phyloP scores from a whole-genome alignment of 805 yeast species.

The Pichia occidentalis region DNA sequence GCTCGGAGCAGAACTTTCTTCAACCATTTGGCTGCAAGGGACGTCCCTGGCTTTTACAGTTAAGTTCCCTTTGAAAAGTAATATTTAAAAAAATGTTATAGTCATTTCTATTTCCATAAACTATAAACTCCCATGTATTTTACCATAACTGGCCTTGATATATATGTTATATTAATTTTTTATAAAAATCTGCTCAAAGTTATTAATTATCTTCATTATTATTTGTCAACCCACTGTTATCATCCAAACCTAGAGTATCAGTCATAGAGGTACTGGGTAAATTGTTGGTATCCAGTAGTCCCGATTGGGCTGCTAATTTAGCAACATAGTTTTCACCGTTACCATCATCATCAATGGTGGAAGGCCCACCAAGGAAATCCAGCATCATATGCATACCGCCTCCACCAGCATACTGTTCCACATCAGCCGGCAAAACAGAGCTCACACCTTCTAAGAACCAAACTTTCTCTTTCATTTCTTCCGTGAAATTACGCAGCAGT shows the following conservation, averaged over 20 bases:
- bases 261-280: conserved; percentile 44
- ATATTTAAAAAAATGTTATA: too few species aligned
- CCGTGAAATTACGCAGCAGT: conserved; percentile 70
- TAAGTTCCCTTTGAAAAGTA: too few species aligned
- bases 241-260: conserved; percentile 44
- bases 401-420: conserved; percentile 84
- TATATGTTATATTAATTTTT: background rate
- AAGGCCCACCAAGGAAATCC: conserved; percentile 71
- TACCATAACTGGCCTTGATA: too few species aligned
- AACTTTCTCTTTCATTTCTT: conserved; percentile 80
- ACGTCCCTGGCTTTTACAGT: too few species aligned
- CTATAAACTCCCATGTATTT: too few species aligned
- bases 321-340: conserved; percentile 37
- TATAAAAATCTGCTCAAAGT: background rate
- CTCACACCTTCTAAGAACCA: conserved; percentile 95
- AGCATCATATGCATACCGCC: conserved; percentile 92
- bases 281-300: conserved; percentile 47
- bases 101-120: too few species aligned
- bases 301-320: conserved; percentile 37
- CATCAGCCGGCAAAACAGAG: conserved; percentile 82
- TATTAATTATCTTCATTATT: conserved; percentile 4
- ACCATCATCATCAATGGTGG: conserved; percentile 29
- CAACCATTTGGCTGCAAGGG: too few species aligned
- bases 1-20: too few species aligned
- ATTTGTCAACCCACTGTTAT: conserved; percentile 36